A percentile compares a stretch with the other conserved stretches of the same genome.
phyloP scores from a whole-genome alignment of 1,139 yeast species.

The Williopsis jadinii region DNA sequence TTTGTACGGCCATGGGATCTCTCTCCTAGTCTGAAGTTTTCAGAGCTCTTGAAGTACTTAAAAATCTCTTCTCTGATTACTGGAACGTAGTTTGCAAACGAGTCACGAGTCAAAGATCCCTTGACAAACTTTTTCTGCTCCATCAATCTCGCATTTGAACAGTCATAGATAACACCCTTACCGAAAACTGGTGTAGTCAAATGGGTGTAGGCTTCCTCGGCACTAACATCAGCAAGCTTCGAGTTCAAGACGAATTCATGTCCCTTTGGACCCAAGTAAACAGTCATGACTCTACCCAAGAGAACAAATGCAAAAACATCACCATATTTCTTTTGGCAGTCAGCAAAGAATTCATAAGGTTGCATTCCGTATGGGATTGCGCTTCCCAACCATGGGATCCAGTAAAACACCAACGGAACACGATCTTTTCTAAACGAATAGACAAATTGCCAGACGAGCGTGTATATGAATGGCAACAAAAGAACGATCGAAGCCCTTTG shows the following conservation, averaged over 20 bases:
- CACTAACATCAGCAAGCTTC: constrained; percentile 82
- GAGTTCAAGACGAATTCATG: constrained; percentile 95
- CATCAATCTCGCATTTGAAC: constrained; percentile 90
- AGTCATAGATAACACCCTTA: constrained; percentile 93
- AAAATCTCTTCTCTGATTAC: constrained; percentile 72
- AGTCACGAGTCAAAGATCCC: constrained; percentile 77
- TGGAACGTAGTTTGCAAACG: constrained; percentile 84
- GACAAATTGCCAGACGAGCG: constrained; percentile 61
- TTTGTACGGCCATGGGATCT: constrained; percentile 47
- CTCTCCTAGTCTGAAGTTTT: constrained; percentile 32
- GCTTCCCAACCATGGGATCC: constrained; percentile 95
- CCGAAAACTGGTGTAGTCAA: constrained; percentile 97
- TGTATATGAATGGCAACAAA: constrained; percentile 41
- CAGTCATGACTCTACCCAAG: constrained; percentile 91
- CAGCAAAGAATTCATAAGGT: constrained; percentile 83
- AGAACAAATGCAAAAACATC: constrained; percentile 86
- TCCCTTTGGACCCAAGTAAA: constrained; percentile 93
- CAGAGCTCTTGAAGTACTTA: constrained; percentile 50
- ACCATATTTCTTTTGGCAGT: constrained; percentile 75
- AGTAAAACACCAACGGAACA: constrained; percentile 85
- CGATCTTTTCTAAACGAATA: constrained; percentile 71
- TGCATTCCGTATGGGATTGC: constrained; percentile 85
- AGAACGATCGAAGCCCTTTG: constrained; percentile 26
- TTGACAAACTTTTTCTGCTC: constrained; percentile 97
- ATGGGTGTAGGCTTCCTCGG: constrained; percentile 93